A percentile compares a stretch with the other conserved stretches of the same genome.
These are phyloP conservation scores for Saccharomycopsis vini DNA, from an alignment of 805 yeast species.

Conservation along the genomic window DNA sequence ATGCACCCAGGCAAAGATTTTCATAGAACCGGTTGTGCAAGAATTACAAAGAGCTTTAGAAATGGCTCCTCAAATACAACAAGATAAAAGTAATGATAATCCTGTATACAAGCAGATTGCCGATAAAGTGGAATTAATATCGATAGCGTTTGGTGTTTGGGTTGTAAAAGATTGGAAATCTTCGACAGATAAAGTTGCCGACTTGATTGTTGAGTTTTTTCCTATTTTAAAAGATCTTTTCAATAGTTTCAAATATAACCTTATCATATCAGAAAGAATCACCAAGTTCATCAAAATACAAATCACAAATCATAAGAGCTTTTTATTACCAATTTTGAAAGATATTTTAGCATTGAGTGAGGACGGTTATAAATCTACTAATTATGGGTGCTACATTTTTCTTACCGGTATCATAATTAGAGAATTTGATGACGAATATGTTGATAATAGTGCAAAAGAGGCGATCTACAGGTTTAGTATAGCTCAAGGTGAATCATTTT, in stretches of 20 bases:
- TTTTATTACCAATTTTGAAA: slow-evolving; percentile 49
- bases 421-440: slow-evolving; percentile 54
- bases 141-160: slow-evolving; percentile 50
- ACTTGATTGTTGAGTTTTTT: slow-evolving; percentile 48
- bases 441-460: slow-evolving; percentile 38
- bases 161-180: slow-evolving; percentile 31
- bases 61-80: slow-evolving; percentile 7
- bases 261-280: slow-evolving; percentile 64
- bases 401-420: slow-evolving; percentile 76
- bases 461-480: slow-evolving; percentile 66
- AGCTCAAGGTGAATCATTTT: slow-evolving; percentile 13
- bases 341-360: slow-evolving; percentile 59
- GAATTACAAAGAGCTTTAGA: slow-evolving; percentile 29
- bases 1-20: slow-evolving; percentile 46
- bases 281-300: slow-evolving; percentile 59
- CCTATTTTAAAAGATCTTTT: slow-evolving; percentile 45
- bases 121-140: slow-evolving; percentile 63
- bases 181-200: slow-evolving; percentile 40
- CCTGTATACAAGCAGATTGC: slow-evolving; percentile 43
- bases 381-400: slow-evolving; percentile 81
- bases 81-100: slow-evolving; percentile 20
- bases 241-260: slow-evolving; percentile 46
- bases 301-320: slow-evolving; percentile 52
- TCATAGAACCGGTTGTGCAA: slow-evolving; percentile 57
- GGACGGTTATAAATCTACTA: slow-evolving; percentile 58